Evolutionary conservation across 2,329 filamentous ascomycete genomes (phyloP), one percentile per base, ranked within the genome.

Genomic region (Xylaria arbuscula): DNA sequence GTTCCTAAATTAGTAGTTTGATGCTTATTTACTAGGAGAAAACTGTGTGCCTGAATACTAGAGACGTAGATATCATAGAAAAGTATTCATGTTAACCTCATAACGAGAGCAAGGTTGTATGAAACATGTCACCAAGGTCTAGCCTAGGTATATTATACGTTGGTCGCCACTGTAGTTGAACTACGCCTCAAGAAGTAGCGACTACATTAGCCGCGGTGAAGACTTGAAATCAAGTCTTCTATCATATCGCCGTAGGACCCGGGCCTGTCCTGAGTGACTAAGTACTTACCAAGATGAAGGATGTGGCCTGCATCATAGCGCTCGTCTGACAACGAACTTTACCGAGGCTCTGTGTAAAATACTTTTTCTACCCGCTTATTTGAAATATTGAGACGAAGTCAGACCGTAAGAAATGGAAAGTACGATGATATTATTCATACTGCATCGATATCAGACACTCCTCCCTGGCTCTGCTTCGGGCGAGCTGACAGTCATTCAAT

Each of bases 311-410:
- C 55, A 32, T 11, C 45, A 47, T 60, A 32, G 38, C 40, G 38
- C 34, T 45, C 19, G 50, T 61, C 61, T 67, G 50, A 51, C 66
- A 15, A 15, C 15, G 10, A 13, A n/a, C 40, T 56, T 15, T 15
- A 24, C 45, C 13, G 17, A 28, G 15, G 3, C 15, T 47, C 47
- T 15, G 15, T 55, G 19, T 51, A 22, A 38, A 38, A 40, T 58
- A 36, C 32, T 4, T 11, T 38, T 58, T 13, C 15, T 45, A 5
- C 28, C 28, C 13, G 19, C 17, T 22, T 28, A 68, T 68, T 61
- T 55, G 50, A 64, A 60, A 56, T 61, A 24, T 38, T 10, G 24
- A 51, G 45, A 40, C 19, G n/a, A 60, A 51, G 32, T 42, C 47
- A 22, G 45, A 34, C 54, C 47, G 53, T 40, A 15, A 9, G 2